These are phyloP conservation scores for Fusarium annulatum DNA, from an alignment of 2,329 filamentous ascomycete genomes.

Conservation along the genomic window DNA sequence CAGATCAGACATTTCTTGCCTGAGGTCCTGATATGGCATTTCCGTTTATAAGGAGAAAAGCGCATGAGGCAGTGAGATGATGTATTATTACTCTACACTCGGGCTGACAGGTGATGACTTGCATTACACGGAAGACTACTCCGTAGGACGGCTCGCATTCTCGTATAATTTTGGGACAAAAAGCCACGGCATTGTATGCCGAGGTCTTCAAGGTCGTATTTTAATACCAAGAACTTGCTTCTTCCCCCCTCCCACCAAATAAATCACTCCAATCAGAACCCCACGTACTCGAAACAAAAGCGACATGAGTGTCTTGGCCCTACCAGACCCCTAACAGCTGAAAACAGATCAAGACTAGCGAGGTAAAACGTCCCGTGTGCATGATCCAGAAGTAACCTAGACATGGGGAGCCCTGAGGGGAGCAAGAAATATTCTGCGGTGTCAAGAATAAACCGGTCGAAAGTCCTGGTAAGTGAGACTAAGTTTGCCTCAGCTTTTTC, in stretches of 20 bases:
- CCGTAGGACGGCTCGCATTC: background rate
- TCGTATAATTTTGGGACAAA: background rate
- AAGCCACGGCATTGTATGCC: background rate
- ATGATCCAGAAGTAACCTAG: background rate
- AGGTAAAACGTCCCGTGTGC: background rate
- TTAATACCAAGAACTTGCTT: background rate
- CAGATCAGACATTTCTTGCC: background rate
- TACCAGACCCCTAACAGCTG: background rate
- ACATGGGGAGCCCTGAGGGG: background rate
- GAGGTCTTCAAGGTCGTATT: background rate
- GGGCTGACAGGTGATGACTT: background rate
- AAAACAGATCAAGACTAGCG: background rate
- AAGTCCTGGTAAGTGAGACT: fast-evolving
- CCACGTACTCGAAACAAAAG: background rate
- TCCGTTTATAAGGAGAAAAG: fast-evolving
- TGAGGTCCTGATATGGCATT: background rate
- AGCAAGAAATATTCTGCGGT: fast-evolving
- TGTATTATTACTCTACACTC: background rate
- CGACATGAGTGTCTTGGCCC: background rate
- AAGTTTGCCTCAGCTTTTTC: fast-evolving
- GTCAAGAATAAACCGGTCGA: background rate
- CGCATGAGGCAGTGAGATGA: too few relatives aligned
- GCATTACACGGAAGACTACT: too few relatives aligned
- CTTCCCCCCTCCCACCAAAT: background rate
- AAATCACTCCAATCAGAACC: background rate